phyloP scores from a whole-genome alignment of 352 stramenopile genomes.

The Globisporangium acanthophoron region DNA sequence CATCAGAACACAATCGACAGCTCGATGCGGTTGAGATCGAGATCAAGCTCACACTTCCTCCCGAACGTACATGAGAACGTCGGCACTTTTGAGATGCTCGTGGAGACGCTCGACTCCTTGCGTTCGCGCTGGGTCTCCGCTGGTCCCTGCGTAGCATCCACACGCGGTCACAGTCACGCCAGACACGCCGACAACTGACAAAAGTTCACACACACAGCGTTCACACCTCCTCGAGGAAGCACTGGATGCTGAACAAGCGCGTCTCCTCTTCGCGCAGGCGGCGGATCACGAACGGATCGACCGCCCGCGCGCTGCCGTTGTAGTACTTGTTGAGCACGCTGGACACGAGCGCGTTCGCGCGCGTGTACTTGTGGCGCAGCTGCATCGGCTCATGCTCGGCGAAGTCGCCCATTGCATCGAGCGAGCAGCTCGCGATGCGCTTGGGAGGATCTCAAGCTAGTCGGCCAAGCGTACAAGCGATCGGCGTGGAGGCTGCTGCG shows the following conservation, averaged over 20 bases:
- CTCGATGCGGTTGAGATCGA: background rate
- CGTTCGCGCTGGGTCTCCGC: slow-evolving; percentile 36
- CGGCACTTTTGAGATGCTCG: slow-evolving; percentile 10
- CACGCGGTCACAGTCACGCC: too few relatives aligned
- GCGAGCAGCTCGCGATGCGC: background rate
- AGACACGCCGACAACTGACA: too few relatives aligned
- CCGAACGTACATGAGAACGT: slow-evolving; percentile 13
- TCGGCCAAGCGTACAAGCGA: too few relatives aligned
- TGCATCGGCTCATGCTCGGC: background rate
- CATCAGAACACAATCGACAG: background rate
- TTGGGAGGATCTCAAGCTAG: too few relatives aligned
- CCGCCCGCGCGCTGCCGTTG: slow-evolving; percentile 55
- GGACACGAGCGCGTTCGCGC: slow-evolving; percentile 44
- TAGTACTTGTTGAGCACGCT: slow-evolving; percentile 73
- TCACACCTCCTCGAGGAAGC: slow-evolving; percentile 58
- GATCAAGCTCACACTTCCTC: background rate
- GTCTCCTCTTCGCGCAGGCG: slow-evolving; percentile 47
- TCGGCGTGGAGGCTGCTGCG: too few relatives aligned
- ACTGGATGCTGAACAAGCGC: slow-evolving; percentile 61
- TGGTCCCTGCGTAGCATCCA: slow-evolving; percentile 29
- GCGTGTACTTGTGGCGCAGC: slow-evolving; percentile 32
- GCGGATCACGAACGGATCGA: slow-evolving; percentile 64
- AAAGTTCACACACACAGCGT: background rate
- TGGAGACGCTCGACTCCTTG: slow-evolving; percentile 32
- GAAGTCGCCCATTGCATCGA: background rate